phyloP scores from a whole-genome alignment of 257 asterid species.

The Verbena officinalis region DNA sequence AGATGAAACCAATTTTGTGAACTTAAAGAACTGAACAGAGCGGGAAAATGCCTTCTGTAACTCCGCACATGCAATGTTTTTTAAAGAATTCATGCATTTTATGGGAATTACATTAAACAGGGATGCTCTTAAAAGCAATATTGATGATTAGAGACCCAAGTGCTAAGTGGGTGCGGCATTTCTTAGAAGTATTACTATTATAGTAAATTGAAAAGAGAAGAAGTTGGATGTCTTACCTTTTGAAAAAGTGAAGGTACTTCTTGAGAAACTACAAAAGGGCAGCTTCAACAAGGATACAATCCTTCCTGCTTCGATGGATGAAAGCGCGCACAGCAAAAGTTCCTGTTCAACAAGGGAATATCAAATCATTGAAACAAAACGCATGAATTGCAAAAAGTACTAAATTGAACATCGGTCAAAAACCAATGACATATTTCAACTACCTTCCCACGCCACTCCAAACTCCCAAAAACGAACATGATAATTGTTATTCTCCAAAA shows the following conservation, averaged over 20 bases:
- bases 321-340: slow-evolving; percentile 57
- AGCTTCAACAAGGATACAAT: slow-evolving; percentile 70
- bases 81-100: background rate
- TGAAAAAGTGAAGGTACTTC: slow-evolving; percentile 83
- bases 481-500: background rate
- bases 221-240: slow-evolving; percentile 56
- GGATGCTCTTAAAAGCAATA: background rate
- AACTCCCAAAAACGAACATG: slow-evolving; percentile 1
- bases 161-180: background rate
- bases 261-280: slow-evolving; percentile 66
- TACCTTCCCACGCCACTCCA: slow-evolving; percentile 12
- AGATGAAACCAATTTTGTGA: background rate
- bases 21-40: background rate
- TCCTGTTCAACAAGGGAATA: slow-evolving; percentile 49
- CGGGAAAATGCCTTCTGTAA: too few relatives aligned
- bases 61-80: slow-evolving; percentile 6
- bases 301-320: slow-evolving; percentile 51
- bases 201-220: slow-evolving; percentile 24
- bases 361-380: slow-evolving; percentile 30
- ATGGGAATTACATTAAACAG: slow-evolving; percentile 7
- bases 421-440: slow-evolving; percentile 21
- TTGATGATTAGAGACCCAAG: slow-evolving; percentile 10
- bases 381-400: slow-evolving; percentile 25
- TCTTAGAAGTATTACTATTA: background rate
- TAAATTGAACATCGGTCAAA: too few relatives aligned